Evolutionary conservation across 306 rosid genomes (phyloP), one percentile per base, ranked within the genome.

Genomic region (Canavalia gladiata): DNA sequence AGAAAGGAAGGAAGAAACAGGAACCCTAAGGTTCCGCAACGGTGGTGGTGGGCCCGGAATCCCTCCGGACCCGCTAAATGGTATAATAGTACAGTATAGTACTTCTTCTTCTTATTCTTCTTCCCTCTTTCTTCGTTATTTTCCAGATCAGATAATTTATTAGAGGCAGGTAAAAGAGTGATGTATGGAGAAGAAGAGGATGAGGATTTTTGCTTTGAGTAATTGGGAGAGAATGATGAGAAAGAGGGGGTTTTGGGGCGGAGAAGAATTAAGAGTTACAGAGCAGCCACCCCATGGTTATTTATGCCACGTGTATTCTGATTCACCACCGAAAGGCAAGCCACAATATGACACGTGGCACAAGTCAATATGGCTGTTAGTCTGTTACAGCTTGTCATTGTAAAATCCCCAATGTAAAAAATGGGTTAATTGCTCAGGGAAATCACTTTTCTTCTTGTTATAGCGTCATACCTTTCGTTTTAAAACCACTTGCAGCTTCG

Each of bases 21-120:
- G 55, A 84, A 85, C 86, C 85, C 88, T 75, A 79, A 43, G 37
- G 6, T 42, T 33, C 41, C 43, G 42, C 50, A 55, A 47, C 60
- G 82, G 39, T 51, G 69, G 47, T 63, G 74, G 42, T 11, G 89
- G 92, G 87, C 86, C 90, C 89, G 84, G 88, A 76, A 49, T 29
- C 46, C 72, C 69, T 75, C 80, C 85, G 85, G 92, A 76, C 82
- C 90, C 91, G 63, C 43, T 73, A 3, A 62, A 79, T 13, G 29
- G 63, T 34, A 49, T 56, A 6, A 7, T 31, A 58, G 0, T 10
- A n/a, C 12, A 37, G 30, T n/a, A 37, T 37, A 4, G 41, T 37
- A 2, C 41, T 18, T 18, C 25, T 18, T 18, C 25, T 18, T 18
- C 25, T 18, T 18, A 18, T 18, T 18, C 68, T 33, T 60, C 43